A percentile compares a stretch with the other conserved stretches of the same genome.
phyloP scores from a whole-genome alignment of 192 early-diverging fungal genomes.

The Backusella psychrophila region DNA sequence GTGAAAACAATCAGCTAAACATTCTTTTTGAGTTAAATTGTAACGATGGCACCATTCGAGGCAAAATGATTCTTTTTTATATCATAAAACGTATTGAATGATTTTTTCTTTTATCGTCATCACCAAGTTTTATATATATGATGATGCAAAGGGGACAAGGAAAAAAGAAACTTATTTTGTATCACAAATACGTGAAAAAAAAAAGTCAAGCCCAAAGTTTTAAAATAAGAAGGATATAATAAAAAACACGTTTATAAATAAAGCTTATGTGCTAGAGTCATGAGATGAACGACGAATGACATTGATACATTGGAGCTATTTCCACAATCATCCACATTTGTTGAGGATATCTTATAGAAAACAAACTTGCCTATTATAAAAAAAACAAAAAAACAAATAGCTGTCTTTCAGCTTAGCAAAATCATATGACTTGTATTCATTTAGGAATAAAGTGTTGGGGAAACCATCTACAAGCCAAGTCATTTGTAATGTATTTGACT shows the following conservation, averaged over 20 bases:
- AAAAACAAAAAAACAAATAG: too few species aligned
- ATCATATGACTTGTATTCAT: too few species aligned
- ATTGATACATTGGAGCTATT: not conserved
- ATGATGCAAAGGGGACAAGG: not conserved
- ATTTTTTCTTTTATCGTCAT: not conserved
- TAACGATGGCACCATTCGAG: too few species aligned
- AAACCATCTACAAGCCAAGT: too few species aligned
- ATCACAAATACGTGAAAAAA: not conserved
- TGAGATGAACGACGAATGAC: not conserved
- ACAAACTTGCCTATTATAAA: too few species aligned
- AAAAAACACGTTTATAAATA: not conserved
- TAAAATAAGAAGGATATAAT: not conserved
- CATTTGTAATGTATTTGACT: too few species aligned
- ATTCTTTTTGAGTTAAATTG: not conserved
- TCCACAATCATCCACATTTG: not conserved
- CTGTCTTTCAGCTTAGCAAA: too few species aligned
- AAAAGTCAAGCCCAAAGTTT: not conserved
- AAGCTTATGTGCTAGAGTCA: not conserved
- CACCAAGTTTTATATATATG: not conserved
- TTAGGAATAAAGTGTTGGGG: too few species aligned
- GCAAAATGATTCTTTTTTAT: not conserved
- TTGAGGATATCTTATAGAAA: not conserved
- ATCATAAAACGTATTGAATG: not conserved
- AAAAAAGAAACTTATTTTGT: not conserved
- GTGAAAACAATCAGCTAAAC: too few species aligned